Evolutionary conservation across 192 early-diverging fungal genomes (phyloP).

Genomic region (Funneliformis geosporum): DNA sequence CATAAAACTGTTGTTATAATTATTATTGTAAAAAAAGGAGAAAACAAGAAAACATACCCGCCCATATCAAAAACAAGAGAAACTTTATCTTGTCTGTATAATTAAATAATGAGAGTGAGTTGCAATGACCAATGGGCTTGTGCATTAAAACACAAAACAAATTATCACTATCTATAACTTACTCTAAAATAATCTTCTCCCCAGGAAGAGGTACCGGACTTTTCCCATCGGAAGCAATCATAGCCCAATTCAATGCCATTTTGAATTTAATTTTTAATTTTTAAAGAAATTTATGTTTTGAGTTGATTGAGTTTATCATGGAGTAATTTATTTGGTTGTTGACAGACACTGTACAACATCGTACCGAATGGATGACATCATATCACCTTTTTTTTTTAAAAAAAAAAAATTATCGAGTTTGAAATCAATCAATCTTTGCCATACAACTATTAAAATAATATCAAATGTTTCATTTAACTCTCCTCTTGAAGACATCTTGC

Average conservation of each 20-base stretch:
- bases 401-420: no score
- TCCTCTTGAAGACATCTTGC: no score
- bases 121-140: no score
- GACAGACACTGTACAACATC: no score
- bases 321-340: no score
- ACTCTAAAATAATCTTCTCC: constrained; percentile 40
- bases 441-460: no score
- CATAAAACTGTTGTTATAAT: neutral
- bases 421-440: no score
- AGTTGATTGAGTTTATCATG: no score
- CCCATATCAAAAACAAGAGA: constrained; percentile 35
- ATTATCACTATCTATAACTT: neutral
- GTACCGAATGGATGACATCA: no score
- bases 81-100: constrained; percentile 31
- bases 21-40: neutral
- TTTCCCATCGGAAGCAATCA: constrained; percentile 37
- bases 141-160: neutral
- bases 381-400: no score
- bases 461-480: no score
- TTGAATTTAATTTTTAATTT: neutral
- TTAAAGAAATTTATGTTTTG: no score
- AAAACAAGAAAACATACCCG: constrained; percentile 20
- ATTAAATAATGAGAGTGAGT: neutral
- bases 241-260: constrained; percentile 48
- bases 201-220: constrained; percentile 40